Percentiles rank a stretch among this genome's conserved stretches.
Conservation (phyloP, 2,329 filamentous ascomycete genomes). For the Aspergillus fructus region DNA sequence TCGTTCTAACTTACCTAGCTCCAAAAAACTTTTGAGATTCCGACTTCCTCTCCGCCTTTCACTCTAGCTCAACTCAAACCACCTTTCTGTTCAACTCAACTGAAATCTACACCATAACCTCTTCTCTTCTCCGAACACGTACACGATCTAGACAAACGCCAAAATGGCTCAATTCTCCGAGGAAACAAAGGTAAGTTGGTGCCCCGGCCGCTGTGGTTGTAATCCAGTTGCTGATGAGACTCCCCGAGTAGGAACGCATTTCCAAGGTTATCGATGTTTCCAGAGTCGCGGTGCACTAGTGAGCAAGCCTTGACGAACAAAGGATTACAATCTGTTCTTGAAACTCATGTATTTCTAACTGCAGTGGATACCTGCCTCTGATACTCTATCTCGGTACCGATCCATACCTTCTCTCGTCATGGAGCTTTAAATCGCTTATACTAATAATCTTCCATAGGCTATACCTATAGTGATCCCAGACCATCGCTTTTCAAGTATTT, state of each 20-base stretch:
- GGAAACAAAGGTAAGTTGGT: slow-evolving; percentile 78
- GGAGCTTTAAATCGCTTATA: not conserved
- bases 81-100: not conserved
- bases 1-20: slow-evolving; percentile 12
- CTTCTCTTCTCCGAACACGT: not conserved
- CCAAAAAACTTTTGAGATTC: slow-evolving; percentile 32
- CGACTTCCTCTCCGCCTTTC: slow-evolving; percentile 16
- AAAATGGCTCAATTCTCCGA: slow-evolving; percentile 73
- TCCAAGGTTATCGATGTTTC: slow-evolving; percentile 94
- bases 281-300: slow-evolving; percentile 94
- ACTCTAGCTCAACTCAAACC: slow-evolving; percentile 3
- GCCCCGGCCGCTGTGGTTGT: slow-evolving; percentile 2
- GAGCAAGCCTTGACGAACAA: slow-evolving; percentile 39
- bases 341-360: slow-evolving; percentile 21
- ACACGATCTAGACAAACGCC: slow-evolving; percentile 4
- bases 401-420: not conserved
- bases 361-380: slow-evolving; percentile 89
- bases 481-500: slow-evolving; percentile 72
- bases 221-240: slow-evolving; percentile 12
- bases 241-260: slow-evolving; percentile 77
- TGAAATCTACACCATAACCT: not conserved
- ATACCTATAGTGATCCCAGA: slow-evolving; percentile 89
- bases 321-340: not conserved
- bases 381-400: slow-evolving; percentile 89
- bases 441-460: slow-evolving; percentile 57